Base-by-base conservation (phyloP, 2,329 filamentous ascomycete genomes). In the Sclerotinia minor region DNA sequence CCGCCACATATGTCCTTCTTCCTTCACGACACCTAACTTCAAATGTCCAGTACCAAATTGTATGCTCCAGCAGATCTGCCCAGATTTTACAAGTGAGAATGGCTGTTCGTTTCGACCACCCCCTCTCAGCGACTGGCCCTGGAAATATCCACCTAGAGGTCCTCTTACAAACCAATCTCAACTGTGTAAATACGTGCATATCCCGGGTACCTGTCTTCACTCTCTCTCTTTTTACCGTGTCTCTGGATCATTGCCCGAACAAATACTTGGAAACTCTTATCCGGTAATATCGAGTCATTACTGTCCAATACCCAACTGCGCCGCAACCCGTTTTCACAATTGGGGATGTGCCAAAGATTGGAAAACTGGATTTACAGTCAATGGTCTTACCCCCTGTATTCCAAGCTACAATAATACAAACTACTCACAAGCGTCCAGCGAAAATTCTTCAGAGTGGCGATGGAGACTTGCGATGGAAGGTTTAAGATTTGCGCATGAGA, bases 1-100 rank as follows among this genome's bases (percentile, higher is more conserved):
- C 59, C 59, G 59, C n/a, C 59, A 63, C 17, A 41, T 63, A 35
- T 63, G 59, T 15, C 59, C 59, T 26, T 63, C 59, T 26, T 63
- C 59, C 26, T 47, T 63, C 5, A 26, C 29, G 4, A 38, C 59
- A 11, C n/a, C 45, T 8, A 29, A 63, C 17, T 63, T 50, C 4
- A 49, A 63, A 5, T 63, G 59, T 24, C 15, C 21, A 21, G 32
- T 50, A 11, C 29, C 32, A 50, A 21, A 50, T 19, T 63, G 59
- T 50, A 49, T 63, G 7, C 59, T 63, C 9, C 59, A 63, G 15
- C 29, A 24, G 4, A 50, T 63, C 32, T 63, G 59, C 32, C 29
- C 45, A 19, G 45, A 63, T 63, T 63, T 63, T 17, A 63, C 59
- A 13, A 38, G 59, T 15, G 59, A 52, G 5, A 63, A 63, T 21